Percentiles rank a stretch among this genome's conserved stretches.
These are phyloP conservation scores for Vigna radiata DNA, from an alignment of 306 rosid genomes.

Conservation along the genomic window DNA sequence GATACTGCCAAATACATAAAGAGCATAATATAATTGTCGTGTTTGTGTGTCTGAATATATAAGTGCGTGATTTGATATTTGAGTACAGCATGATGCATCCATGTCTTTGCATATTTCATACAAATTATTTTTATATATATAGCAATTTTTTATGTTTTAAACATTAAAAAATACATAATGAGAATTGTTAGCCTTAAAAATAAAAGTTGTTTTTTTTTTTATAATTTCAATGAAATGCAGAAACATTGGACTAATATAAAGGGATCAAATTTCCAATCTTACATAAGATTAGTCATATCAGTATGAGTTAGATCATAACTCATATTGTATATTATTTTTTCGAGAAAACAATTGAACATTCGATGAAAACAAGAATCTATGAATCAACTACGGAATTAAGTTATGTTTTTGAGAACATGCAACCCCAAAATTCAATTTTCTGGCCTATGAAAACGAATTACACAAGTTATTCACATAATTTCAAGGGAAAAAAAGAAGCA, in stretches of 20 bases:
- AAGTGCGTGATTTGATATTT: neutral
- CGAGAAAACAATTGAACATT: neutral
- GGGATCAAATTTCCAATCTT: neutral
- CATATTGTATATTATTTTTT: too few species aligned
- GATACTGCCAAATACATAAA: neutral
- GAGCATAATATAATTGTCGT: slow-evolving; percentile 6
- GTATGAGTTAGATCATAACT: too few species aligned
- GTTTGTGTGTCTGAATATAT: slow-evolving; percentile 3
- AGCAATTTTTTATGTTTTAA: neutral
- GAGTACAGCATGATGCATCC: too few species aligned
- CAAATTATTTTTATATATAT: neutral
- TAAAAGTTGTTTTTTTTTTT: neutral
- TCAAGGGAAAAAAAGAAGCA: neutral
- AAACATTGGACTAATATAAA: neutral
- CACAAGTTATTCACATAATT: slow-evolving; percentile 25
- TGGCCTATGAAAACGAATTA: slow-evolving; percentile 21
- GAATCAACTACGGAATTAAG: neutral
- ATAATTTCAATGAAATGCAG: neutral
- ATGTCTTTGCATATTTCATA: neutral
- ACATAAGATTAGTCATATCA: neutral
- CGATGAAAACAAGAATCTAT: neutral
- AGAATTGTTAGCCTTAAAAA: neutral
- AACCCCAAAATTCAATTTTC: neutral
- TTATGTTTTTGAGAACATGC: neutral
- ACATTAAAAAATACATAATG: neutral